Base-by-base conservation (phyloP, 768 basidiomycete genomes). In the Tephrocybe sp. region DNA sequence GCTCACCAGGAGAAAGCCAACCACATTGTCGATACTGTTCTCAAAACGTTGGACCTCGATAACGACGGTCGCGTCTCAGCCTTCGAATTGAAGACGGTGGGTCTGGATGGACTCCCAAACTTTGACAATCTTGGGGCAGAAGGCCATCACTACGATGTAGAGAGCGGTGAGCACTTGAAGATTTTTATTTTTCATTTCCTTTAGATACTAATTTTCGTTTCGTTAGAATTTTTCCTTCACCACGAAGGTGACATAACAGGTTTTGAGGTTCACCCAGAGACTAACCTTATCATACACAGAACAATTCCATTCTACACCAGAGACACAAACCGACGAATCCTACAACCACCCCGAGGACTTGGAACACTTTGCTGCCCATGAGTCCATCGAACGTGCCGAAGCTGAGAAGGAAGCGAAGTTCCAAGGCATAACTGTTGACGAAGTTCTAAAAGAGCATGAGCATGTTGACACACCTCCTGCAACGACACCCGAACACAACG, bases 301-400 rank as follows among this genome's bases (percentile, higher is more conserved):
- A 72, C 72, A 91, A 70, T 97, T 79, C 76, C 97, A 99, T 70
- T 88, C 85, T 24, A 98, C 96, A 30, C 95, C 94, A 0, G 97
- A 98, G 66, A 98, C 96, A 0, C 97, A 98, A 68, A 94, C 93
- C 0, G 95, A 98, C 65, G 92, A 93, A 58, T 80, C 94, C 0
- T 99, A 98, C 71, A 88, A 65, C 53, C 97, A 99, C 66, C 88
- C 93, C 0, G 97, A 98, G 69, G 93, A 93, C 67, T 50, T 88
- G 40, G 94, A 95, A 60, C 96, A 99, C 64, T 98, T 98, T 63
- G 77, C 84, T 23, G 84, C 91, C 47, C 96, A 98, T 65, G 90
- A 89, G 58, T 61, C 69, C 3, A 98, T 98, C 53, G 96, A 98
- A 64, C 79, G 66, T 8, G 70, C 84, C 57, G 96, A 98, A 69